phyloP scores from a whole-genome alignment of 2,329 filamentous ascomycete genomes.

The Chaetomiaceae sp. region DNA sequence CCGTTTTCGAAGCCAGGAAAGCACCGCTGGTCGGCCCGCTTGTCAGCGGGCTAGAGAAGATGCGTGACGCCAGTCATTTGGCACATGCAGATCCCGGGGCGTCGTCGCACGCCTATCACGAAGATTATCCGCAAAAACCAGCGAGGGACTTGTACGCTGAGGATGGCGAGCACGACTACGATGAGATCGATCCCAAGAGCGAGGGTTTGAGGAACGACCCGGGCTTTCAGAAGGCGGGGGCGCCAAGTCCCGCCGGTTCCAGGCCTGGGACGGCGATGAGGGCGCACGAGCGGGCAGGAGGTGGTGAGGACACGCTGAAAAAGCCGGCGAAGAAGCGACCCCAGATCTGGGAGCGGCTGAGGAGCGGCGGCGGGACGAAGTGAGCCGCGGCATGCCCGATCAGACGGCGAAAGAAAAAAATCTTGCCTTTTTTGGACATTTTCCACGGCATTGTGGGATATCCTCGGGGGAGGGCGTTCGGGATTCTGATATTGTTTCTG shows the following conservation, averaged over 20 bases:
- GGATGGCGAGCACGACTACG: conserved; percentile 24
- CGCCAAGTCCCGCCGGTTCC: background rate
- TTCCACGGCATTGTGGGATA: background rate
- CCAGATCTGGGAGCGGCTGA: conserved; percentile 20
- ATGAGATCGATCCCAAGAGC: conserved; percentile 40
- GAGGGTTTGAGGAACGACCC: conserved; percentile 45
- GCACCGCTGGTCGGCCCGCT: conserved; percentile 28
- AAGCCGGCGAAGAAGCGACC: conserved; percentile 15
- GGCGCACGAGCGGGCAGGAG: conserved; percentile 8
- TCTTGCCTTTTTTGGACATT: background rate
- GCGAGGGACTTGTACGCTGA: conserved; percentile 8
- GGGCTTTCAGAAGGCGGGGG: conserved; percentile 24
- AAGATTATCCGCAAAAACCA: conserved; percentile 20
- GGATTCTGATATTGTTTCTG: background rate
- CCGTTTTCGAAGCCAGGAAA: conserved; percentile 23
- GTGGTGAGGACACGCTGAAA: conserved; percentile 9
- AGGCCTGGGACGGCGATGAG: conserved; percentile 1
- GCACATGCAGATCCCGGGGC: background rate
- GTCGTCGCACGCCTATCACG: conserved; percentile 1
- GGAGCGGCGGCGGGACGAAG: conserved; percentile 13
- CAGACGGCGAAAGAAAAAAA: background rate
- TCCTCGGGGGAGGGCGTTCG: background rate
- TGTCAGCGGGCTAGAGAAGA: conserved; percentile 30
- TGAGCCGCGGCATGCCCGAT: background rate
- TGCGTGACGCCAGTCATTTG: conserved; percentile 24